Base-by-base conservation (phyloP, 2,329 filamentous ascomycete genomes). In the Pseudonectria buxi region DNA sequence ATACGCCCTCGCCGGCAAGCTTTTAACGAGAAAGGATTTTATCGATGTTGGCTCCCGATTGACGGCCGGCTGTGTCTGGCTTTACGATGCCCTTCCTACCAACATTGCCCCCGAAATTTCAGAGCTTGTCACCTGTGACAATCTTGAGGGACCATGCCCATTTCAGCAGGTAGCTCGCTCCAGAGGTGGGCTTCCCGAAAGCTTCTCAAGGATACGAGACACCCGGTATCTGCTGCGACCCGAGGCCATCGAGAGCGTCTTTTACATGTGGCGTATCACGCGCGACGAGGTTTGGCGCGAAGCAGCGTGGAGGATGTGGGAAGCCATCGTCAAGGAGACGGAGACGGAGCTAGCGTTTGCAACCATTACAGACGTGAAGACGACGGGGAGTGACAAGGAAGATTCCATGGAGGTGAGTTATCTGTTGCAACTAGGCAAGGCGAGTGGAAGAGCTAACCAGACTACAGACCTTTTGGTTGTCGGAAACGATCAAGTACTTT, bases 401-500 rank as follows among this genome's bases (percentile, higher is more conserved):
- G 80, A 87, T 51, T 69, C 69, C n/a, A 81, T 82, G 76, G 77
- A 86, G 60, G 40, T 39, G 68, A 56, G 63, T 62, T 34, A 34
- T 42, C 5, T n/a, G 4, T 29, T 14, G 10, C 18, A 14, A 11
- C 14, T 11, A 9, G 18, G 26, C 24, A 28, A 3, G 10, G n/a
- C 9, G 10, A 4, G 7, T 33, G 12, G 7, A 27, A 12, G 37
- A 26, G 26, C 47, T 55, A 25, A 53, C 37, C 13, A 13, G n/a
- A 28, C 15, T 22, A 18, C 31, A 69, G 65, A 72, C 69, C 35
- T 86, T 86, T 53, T 88, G 83, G 80, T 66, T 84, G 48, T 78
- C 78, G 3, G 83, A 88, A 65, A 88, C 82, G 27, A 59, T 86
- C 46, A 89, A 87, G 60, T 87, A 87, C 50, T 86, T 86, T 41